A percentile compares a stretch with the other conserved stretches of the same genome.
Conservation (phyloP, 345 rosid genomes). For the Combretum micranthum region DNA sequence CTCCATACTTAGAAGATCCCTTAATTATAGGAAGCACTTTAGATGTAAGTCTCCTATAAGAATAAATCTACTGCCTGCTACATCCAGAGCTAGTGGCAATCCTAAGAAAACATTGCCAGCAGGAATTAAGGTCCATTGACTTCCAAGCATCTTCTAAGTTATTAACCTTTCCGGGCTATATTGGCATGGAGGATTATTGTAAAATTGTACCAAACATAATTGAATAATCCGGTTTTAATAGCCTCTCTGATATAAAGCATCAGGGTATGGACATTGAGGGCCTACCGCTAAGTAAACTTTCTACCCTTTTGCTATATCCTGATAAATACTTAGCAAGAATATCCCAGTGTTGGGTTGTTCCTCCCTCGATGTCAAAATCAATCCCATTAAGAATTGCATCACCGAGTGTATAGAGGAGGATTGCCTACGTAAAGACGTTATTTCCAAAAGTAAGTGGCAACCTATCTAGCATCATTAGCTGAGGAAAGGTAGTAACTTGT, state of each 20-base stretch:
- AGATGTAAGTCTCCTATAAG: conserved; percentile 9
- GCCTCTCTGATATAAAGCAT: conserved; percentile 17
- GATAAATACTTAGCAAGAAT: conserved; percentile 20
- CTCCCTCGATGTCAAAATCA: conserved; percentile 26
- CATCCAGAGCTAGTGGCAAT: conserved; percentile 16
- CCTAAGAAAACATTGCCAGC: conserved; percentile 20
- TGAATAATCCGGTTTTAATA: conserved; percentile 16
- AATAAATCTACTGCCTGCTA: conserved; percentile 18
- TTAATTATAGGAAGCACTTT: conserved; percentile 17
- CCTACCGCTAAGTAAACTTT: conserved; percentile 22
- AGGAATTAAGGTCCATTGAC: conserved; percentile 11
- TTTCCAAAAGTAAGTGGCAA: conserved; percentile 21
- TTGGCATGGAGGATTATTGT: conserved; percentile 25
- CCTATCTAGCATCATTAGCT: conserved; percentile 15
- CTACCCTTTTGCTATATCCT: conserved; percentile 15
- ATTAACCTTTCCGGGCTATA: background rate
- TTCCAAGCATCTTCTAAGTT: conserved; percentile 20
- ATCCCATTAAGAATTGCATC: conserved; percentile 19
- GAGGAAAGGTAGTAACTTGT: conserved; percentile 16
- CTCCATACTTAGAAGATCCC: conserved; percentile 22
- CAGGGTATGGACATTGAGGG: conserved; percentile 26
- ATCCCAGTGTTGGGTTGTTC: conserved; percentile 19
- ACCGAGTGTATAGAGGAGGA: conserved; percentile 8
- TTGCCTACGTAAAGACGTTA: conserved; percentile 20
- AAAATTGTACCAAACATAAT: conserved; percentile 25